Evolutionary conservation across 2,329 filamentous ascomycete species (phyloP).

Genomic region (Drechslera avenae): DNA sequence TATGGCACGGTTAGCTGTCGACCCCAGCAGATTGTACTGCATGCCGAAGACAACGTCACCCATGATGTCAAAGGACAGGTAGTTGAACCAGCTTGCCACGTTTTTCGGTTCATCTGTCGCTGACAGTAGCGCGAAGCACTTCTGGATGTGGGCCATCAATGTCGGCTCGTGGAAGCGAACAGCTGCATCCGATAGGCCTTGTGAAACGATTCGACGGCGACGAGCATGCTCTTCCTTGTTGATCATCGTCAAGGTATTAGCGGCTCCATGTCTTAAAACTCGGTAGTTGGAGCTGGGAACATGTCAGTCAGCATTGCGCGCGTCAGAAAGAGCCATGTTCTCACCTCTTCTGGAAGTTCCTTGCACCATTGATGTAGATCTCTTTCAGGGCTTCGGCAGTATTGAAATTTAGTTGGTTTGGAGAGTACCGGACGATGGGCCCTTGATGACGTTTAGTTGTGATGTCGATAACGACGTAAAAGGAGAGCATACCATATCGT

Average conservation of each 20-base stretch:
- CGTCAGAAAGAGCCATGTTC: not conserved
- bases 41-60: slow-evolving; percentile 26
- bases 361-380: not conserved
- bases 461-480: not conserved
- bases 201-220: slow-evolving; percentile 11
- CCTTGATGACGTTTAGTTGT: not conserved
- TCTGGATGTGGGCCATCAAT: not conserved
- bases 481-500: slow-evolving; percentile 13
- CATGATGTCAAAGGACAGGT: slow-evolving; percentile 21
- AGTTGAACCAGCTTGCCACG: slow-evolving; percentile 48
- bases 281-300: slow-evolving; percentile 12
- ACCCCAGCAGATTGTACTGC: slow-evolving; percentile 43
- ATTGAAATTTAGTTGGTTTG: slow-evolving; percentile 5
- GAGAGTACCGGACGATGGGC: not conserved
- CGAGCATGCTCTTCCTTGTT: slow-evolving; percentile 10
- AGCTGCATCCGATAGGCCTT: slow-evolving; percentile 8
- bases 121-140: not conserved
- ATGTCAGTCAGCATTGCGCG: not conserved
- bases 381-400: not conserved
- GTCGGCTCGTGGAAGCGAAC: slow-evolving; percentile 3
- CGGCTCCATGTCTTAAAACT: slow-evolving; percentile 18
- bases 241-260: slow-evolving; percentile 9
- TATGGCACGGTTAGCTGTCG: slow-evolving; percentile 1
- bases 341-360: slow-evolving; percentile 1
- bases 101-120: slow-evolving; percentile 33